Conservation (phyloP, 345 rosid genomes). For the Heritiera fomes region DNA sequence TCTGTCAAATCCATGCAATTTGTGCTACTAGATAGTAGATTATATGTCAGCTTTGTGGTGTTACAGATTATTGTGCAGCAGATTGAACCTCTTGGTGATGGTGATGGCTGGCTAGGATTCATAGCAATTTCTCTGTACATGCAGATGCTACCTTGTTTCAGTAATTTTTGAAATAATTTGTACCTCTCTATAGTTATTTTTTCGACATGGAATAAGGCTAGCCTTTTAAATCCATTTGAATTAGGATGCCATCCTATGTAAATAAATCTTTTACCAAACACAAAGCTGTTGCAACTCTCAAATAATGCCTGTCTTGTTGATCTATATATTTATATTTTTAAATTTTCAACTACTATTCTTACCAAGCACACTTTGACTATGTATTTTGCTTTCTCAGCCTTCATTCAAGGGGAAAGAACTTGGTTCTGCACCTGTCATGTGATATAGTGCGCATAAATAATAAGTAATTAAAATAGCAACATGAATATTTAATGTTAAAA, state of each 20-base stretch:
- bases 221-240: background rate
- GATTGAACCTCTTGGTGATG: background rate
- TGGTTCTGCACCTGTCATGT: too few species aligned
- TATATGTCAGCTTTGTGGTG: background rate
- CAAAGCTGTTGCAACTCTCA: background rate
- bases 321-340: background rate
- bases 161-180: background rate
- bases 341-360: background rate
- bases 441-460: too few species aligned
- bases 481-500: too few species aligned
- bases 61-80: background rate
- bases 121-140: background rate
- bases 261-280: background rate
- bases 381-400: too few species aligned
- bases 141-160: background rate
- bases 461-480: too few species aligned
- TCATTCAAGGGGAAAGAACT: too few species aligned
- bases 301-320: background rate
- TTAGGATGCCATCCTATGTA: background rate
- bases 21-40: background rate
- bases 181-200: constrained; percentile 11
- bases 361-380: too few species aligned
- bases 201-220: constrained; percentile 8
- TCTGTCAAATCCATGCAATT: background rate
- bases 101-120: background rate